Conservation (phyloP, 768 basidiomycete species). For the Tephrocybe sp. region DNA sequence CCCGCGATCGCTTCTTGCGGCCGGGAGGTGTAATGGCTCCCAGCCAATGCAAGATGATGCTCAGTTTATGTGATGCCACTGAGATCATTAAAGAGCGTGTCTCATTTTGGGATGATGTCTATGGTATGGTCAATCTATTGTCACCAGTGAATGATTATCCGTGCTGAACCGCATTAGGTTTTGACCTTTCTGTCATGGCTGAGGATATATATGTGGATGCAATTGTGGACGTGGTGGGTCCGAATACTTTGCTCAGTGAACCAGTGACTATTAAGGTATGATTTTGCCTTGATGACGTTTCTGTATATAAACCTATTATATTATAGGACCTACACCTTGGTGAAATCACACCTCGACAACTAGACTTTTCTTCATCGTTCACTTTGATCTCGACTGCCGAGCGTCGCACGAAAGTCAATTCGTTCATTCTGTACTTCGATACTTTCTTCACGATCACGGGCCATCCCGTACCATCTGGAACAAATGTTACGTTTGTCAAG, state of each 20-base stretch:
- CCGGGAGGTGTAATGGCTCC: conserved; percentile 86
- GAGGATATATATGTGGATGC: conserved; percentile 75
- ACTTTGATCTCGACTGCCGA: conserved; percentile 61
- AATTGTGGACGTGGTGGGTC: conserved; percentile 73
- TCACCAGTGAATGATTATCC: background rate
- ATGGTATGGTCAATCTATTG: conserved; percentile 66
- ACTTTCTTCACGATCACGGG: conserved; percentile 78
- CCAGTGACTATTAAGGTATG: conserved; percentile 67
- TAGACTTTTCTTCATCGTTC: conserved; percentile 81
- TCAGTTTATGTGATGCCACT: conserved; percentile 76
- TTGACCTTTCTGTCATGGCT: conserved; percentile 84
- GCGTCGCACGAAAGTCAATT: conserved; percentile 63
- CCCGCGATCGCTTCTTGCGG: conserved; percentile 82
- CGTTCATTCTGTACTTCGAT: conserved; percentile 92
- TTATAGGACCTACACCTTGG: conserved; percentile 72
- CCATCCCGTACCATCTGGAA: conserved; percentile 47
- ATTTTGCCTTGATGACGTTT: background rate
- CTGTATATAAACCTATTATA: background rate
- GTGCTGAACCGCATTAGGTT: conserved; percentile 50
- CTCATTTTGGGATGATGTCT: conserved; percentile 87
- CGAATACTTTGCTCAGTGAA: conserved; percentile 61
- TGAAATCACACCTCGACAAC: conserved; percentile 61
- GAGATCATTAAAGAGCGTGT: conserved; percentile 80
- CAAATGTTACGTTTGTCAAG: conserved; percentile 52
- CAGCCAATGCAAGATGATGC: conserved; percentile 81